phyloP scores from a whole-genome alignment of 192 early-diverging fungal genomes.

The Oehlia diaphana region DNA sequence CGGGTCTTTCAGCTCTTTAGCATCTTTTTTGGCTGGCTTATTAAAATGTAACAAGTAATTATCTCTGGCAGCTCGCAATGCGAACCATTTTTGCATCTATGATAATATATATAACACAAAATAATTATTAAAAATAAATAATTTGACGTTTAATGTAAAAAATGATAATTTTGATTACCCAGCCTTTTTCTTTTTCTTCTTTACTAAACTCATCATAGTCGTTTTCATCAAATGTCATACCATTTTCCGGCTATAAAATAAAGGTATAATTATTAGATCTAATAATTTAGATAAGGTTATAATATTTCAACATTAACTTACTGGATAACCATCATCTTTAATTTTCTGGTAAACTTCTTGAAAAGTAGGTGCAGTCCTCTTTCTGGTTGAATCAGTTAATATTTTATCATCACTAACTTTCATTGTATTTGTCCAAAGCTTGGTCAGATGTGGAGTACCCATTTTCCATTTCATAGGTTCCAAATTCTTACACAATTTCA shows the following conservation, averaged over 20 bases:
- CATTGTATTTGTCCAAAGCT: background rate
- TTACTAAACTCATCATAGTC: background rate
- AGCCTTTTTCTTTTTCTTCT: constrained; percentile 13
- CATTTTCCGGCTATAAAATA: background rate
- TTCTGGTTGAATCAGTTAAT: background rate
- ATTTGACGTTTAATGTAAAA: background rate
- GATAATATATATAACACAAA: background rate
- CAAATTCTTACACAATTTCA: background rate
- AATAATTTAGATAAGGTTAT: background rate
- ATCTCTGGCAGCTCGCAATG: background rate
- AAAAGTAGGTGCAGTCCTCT: background rate
- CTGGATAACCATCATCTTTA: background rate
- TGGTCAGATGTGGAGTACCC: background rate
- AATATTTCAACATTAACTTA: background rate
- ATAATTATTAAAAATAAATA: background rate
- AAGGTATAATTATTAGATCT: background rate
- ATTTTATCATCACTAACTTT: background rate
- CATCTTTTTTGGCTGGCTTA: constrained; percentile 16
- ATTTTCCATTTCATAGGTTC: constrained; percentile 6
- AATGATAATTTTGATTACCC: background rate
- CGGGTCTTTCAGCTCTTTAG: background rate
- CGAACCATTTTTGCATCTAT: constrained; percentile 14
- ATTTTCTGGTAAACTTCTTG: background rate
- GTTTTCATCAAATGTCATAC: background rate
- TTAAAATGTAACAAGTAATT: constrained; percentile 13